Evolutionary conservation across 345 rosid genomes (phyloP).

Genomic region (Eucalyptus urophylla): DNA sequence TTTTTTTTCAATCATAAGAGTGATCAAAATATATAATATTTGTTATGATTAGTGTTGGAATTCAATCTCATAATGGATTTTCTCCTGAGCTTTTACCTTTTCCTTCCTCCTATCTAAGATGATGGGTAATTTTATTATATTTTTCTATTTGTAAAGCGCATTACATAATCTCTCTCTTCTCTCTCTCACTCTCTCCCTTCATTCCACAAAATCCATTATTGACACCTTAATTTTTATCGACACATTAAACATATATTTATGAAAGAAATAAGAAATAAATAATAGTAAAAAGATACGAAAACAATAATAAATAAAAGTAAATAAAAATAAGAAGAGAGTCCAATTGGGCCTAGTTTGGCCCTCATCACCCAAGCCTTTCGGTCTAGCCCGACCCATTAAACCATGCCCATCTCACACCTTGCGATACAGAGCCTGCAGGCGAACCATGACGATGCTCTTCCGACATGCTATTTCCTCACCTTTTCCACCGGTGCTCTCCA

Average conservation of each 20-base stretch:
- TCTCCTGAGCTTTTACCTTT: too few species aligned
- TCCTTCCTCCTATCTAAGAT: background rate
- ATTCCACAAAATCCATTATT: background rate
- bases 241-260: background rate
- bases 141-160: accelerated
- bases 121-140: background rate
- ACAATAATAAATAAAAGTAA: too few species aligned
- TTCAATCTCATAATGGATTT: too few species aligned
- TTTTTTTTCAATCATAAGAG: too few species aligned
- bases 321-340: background rate
- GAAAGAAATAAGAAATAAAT: too few species aligned
- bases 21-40: too few species aligned
- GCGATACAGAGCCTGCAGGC: background rate
- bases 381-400: background rate
- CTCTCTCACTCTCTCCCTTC: background rate
- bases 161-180: background rate
- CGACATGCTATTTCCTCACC: background rate
- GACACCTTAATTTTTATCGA: background rate
- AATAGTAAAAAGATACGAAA: too few species aligned
- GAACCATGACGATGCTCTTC: background rate
- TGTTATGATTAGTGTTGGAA: too few species aligned
- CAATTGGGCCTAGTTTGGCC: background rate
- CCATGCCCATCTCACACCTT: background rate
- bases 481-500: background rate
- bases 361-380: background rate